phyloP scores from a whole-genome alignment of 441 rosid genomes.

The Populus tomentosa region DNA sequence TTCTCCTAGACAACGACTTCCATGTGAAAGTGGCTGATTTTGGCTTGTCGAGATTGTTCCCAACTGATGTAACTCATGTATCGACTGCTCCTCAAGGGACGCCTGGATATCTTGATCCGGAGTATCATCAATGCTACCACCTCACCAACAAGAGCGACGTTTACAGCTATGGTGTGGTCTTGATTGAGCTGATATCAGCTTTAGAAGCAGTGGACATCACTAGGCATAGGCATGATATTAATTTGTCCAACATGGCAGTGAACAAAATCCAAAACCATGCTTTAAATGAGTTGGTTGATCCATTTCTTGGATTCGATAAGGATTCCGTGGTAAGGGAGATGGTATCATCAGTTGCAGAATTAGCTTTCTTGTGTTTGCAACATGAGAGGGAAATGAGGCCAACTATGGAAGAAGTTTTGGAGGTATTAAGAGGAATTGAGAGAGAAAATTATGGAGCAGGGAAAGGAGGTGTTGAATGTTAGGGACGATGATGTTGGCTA shows the following conservation, averaged over 20 bases:
- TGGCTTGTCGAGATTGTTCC: slow-evolving; percentile 57
- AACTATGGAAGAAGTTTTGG: slow-evolving; percentile 43
- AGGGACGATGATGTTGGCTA: slow-evolving; percentile 41
- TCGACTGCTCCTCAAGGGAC: no score
- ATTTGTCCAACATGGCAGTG: slow-evolving; percentile 56
- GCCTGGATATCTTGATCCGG: no score
- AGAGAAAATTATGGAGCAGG: slow-evolving; percentile 23
- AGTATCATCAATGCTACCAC: slow-evolving; percentile 37
- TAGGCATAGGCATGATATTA: slow-evolving; percentile 46
- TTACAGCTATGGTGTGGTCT: slow-evolving; percentile 64
- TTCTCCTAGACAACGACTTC: slow-evolving; percentile 48
- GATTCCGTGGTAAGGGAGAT: slow-evolving; percentile 31
- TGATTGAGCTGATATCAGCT: slow-evolving; percentile 51
- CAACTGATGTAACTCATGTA: slow-evolving; percentile 48
- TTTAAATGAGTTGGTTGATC: slow-evolving; percentile 50
- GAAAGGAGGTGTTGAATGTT: slow-evolving; percentile 38
- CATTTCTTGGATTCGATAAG: slow-evolving; percentile 42
- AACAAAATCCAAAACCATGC: slow-evolving; percentile 47
- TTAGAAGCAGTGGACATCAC: slow-evolving; percentile 48
- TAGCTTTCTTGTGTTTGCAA: slow-evolving; percentile 61
- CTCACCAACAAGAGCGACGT: slow-evolving; percentile 68
- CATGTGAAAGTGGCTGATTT: slow-evolving; percentile 66
- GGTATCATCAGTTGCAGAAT: slow-evolving; percentile 39
- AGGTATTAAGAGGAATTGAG: slow-evolving; percentile 32
- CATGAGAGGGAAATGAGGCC: slow-evolving; percentile 58